phyloP scores from a whole-genome alignment of 345 rosid species.

The Geranium rotundifolium region DNA sequence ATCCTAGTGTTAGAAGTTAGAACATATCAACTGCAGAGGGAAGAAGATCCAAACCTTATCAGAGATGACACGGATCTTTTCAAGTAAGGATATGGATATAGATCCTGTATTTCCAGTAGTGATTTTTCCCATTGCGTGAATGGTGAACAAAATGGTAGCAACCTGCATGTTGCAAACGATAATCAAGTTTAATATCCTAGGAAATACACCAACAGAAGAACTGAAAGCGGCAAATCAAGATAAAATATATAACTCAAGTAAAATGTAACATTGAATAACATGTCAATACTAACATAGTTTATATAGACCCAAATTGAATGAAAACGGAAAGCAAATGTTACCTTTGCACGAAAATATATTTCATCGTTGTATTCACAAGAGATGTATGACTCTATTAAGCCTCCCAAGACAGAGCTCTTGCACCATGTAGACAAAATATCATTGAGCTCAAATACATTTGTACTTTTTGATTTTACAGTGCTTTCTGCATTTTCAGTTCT shows the following conservation, averaged over 20 bases:
- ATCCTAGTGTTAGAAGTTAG: neutral
- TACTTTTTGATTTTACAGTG: constrained; percentile 18
- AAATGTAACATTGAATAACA: no score
- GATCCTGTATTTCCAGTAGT: constrained; percentile 49
- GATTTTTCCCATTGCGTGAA: constrained; percentile 59
- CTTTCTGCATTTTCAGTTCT: constrained; percentile 17
- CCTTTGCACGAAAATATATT: constrained; percentile 42
- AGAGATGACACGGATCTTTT: constrained; percentile 37
- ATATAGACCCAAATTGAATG: neutral
- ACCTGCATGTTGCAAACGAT: constrained; percentile 37
- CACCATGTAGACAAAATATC: constrained; percentile 51
- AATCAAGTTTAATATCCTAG: neutral
- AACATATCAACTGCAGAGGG: constrained; percentile 2
- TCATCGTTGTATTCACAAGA: constrained; percentile 42
- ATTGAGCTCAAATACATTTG: constrained; percentile 28
- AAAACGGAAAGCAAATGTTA: constrained; percentile 4
- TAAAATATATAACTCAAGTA: no score
- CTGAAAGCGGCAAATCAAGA: neutral
- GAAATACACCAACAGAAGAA: neutral
- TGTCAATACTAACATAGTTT: neutral
- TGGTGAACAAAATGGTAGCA: constrained; percentile 50
- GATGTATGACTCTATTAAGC: constrained; percentile 46
- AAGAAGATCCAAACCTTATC: constrained; percentile 32
- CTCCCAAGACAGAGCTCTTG: constrained; percentile 38
- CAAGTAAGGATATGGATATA: constrained; percentile 51